Base-by-base conservation (phyloP, 2,329 filamentous ascomycete species). In the Phialophora expanda region DNA sequence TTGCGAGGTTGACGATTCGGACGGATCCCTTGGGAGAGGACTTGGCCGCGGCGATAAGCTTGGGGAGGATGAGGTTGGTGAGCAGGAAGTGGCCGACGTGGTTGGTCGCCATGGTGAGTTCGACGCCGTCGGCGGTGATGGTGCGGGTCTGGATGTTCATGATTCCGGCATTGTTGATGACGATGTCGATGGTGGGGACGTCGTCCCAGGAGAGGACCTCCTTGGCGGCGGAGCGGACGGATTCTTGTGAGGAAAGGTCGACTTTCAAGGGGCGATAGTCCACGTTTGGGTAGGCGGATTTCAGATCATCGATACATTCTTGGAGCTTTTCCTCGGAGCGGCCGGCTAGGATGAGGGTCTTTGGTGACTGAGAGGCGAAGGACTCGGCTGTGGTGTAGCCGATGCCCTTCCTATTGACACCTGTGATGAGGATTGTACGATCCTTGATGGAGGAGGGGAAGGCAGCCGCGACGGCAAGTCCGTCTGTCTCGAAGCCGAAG, bases 91-190 rank as follows among this genome's bases (percentile, higher is more conserved):
- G 58, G 12, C 58, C 58, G 12, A 80, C 61, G 67, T 81, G 75
- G 69, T 79, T 82, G 1, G 73, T 77, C 3, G 73, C 74, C 20
- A 80, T 75, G 30, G 77, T 77, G 3, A 71, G 69, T 69, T 83
- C 80, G 54, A 79, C 72, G 6, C 76, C 77, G 22, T 82, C 77
- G 24, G 34, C 24, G 12, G 53, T 62, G 22, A 69, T 61, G 17
- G 56, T 68, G 30, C 67, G 55, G 61, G 75, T 76, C 1, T 72
- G 68, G 8, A 69, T 55, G 1, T 72, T 75, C 76, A 80, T 80
- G 32, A 81, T 71, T 0, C 78, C 80, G 14, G 81, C 79, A 46
- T 61, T 61, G 58, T 61, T 61, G 48, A 61, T 53, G 11, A 53
- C 26, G 6, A 61, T 61, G 58, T 81, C 77, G 48, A 83, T 76